Base-by-base conservation (phyloP, 768 basidiomycete species). In the Asterophora lycoperdoides region DNA sequence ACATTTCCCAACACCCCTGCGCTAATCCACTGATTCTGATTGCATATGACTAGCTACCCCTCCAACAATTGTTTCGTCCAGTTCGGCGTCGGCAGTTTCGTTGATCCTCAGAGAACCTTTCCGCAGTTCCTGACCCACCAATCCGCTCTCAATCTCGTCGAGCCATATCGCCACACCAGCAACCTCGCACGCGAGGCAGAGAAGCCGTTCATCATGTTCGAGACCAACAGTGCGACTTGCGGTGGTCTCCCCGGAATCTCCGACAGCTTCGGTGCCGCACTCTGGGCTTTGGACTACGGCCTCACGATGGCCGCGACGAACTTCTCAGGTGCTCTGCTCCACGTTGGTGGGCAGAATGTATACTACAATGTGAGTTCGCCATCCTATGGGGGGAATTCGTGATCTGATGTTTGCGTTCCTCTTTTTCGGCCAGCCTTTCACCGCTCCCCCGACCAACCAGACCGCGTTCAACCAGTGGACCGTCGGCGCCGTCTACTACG, bases 401-500 rank as follows among this genome's bases (percentile, higher is more conserved):
- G 17, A 20, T 41, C 49, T 59, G 9, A 62, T 18, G 70, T 53
- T 74, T 14, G 79, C 2, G 75, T 58, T 64, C 42, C 15, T 68
- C 14, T 74, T n/a, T n/a, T n/a, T n/a, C n/a, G n/a, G n/a, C n/a
- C 76, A 55, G 71, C 84, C 64, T 62, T 83, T 69, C 76, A 88
- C 70, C 65, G 74, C 58, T 84, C 73, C 77, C 1, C 76, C 77
- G 5, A 73, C 72, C 2, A 84, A 83, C 55, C 72, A 80, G 52
- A 75, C 80, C 0, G 56, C 68, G 1, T 78, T 72, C 62, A 75
- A 76, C 53, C 69, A 84, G 63, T 90, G 87, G 86, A 85, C 85
- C 2, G 73, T 86, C 34, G 86, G 86, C 3, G 77, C 84, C 0
- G 65, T 84, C 38, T 89, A 87, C 67, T 92, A 91, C 63, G 75